Base-by-base conservation (phyloP, 2,329 filamentous ascomycete genomes). In the Blastomyces silverae region DNA sequence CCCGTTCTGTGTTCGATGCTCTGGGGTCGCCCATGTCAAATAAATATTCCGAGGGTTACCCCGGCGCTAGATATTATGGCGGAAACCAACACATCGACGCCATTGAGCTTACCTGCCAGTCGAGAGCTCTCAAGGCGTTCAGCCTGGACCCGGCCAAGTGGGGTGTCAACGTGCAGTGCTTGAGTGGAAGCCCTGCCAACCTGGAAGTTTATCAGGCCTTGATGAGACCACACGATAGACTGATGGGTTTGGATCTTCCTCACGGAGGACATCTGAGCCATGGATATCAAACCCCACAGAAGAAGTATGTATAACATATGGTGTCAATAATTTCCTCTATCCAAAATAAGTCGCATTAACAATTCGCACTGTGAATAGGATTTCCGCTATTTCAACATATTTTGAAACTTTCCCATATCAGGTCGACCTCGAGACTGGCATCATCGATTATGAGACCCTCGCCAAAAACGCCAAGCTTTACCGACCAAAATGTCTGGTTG, bases 11-110 rank as follows among this genome's bases (percentile, higher is more conserved):
- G 75, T 96, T 96, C 82, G 92, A 99, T 82, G 94, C 94, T 67
- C 87, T 99, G 70, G 94, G 94, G 74, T 92, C 88, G 66, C 89
- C 90, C 78, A 95, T 94, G 90, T 91, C 90, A 80, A 96, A 99
- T 87, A 99, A 99, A 84, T 99, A 99, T 86, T 97, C 92, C 22
- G 94, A 99, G 84, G 94, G 94, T 70, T 96, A 96, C 80, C 94
- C 94, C 71, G 94, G 94, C 77, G 94, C 94, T 73, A 89, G 94
- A 80, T 99, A 99, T 86, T 99, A 99, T 76, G 94, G 94, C 76
- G 94, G 94, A 76, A 99, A 99, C 84, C 90, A 99, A 85, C 91
- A 94, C 85, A 99, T 99, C 71, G 94, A 99, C 79, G 85, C 91
- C 80, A 92, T 97, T 74, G 94, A 99, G 85, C 85, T 90, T 71